These are phyloP conservation scores for Chaetomium olivaceum DNA, from an alignment of 2,329 filamentous ascomycete species.

Conservation along the genomic window DNA sequence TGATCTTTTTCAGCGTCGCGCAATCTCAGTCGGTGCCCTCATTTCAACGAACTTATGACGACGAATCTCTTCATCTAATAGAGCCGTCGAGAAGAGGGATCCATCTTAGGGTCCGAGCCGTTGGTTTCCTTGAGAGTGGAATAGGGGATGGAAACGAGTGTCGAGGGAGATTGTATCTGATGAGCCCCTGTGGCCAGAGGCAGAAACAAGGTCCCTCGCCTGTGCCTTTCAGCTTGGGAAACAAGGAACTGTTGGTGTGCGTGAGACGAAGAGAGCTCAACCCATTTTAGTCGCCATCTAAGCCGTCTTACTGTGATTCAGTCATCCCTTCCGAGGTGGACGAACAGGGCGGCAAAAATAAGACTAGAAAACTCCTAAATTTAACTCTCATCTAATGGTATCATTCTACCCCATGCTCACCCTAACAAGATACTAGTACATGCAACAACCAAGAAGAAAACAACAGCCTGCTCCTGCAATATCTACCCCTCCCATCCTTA, in stretches of 20 bases:
- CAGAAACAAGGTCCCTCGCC: neutral
- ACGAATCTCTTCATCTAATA: neutral
- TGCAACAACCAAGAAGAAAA: neutral
- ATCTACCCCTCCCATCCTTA: neutral
- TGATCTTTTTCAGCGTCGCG: neutral
- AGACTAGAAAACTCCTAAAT: neutral
- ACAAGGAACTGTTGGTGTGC: neutral
- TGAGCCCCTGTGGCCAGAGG: neutral
- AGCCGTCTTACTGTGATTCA: neutral
- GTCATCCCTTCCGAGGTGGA: neutral
- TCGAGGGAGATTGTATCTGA: neutral
- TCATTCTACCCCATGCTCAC: neutral
- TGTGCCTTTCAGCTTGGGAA: neutral
- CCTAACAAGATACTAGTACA: neutral
- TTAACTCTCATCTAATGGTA: conserved; percentile 16
- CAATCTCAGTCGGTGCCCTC: neutral
- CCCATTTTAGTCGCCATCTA: neutral
- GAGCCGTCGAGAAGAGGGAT: neutral
- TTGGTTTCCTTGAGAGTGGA: neutral
- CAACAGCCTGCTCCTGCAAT: neutral
- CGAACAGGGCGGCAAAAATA: neutral
- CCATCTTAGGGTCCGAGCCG: neutral
- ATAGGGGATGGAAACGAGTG: neutral
- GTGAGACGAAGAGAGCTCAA: neutral
- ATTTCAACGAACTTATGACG: neutral